phyloP scores from a whole-genome alignment of 257 asterid genomes.

The Buddleja alternifolia region DNA sequence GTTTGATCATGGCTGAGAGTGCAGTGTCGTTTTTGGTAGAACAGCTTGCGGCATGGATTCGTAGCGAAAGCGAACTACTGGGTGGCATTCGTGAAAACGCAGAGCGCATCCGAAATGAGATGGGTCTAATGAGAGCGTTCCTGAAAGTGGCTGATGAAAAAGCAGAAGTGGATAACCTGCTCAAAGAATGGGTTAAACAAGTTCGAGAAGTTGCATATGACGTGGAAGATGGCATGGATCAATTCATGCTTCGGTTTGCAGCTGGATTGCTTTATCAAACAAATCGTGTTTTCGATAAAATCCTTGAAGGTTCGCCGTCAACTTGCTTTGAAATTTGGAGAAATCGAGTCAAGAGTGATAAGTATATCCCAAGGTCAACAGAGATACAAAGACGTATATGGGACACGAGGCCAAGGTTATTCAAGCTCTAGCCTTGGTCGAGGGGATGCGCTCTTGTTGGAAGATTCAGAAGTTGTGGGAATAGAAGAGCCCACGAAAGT shows the following conservation, averaged over 20 bases:
- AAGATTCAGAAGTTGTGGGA: constrained; percentile 43
- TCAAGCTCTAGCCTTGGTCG: too few species aligned
- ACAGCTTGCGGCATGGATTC: constrained; percentile 30
- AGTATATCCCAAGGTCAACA: constrained; percentile 26
- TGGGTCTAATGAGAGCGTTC: constrained; percentile 39
- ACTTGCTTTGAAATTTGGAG: constrained; percentile 30
- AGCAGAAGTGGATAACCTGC: constrained; percentile 33
- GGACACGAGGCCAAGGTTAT: too few species aligned
- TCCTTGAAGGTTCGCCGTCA: constrained; percentile 22
- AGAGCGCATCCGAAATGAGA: constrained; percentile 32
- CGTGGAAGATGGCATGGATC: constrained; percentile 44
- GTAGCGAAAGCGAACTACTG: constrained; percentile 17
- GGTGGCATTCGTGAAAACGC: constrained; percentile 25
- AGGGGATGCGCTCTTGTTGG: constrained; percentile 36
- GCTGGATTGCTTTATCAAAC: constrained; percentile 11
- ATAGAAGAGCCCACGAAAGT: constrained; percentile 35
- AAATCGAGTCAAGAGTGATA: constrained; percentile 18
- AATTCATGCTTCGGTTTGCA: constrained; percentile 24
- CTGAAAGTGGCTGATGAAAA: constrained; percentile 38
- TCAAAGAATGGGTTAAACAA: constrained; percentile 43
- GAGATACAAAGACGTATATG: constrained; percentile 24
- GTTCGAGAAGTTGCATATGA: constrained; percentile 46
- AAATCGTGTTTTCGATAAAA: constrained; percentile 12
- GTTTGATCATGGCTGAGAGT: constrained; percentile 46
- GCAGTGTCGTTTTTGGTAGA: constrained; percentile 27